Base-by-base conservation (phyloP, 768 basidiomycete species). In the Phlegmacium glaucopus region DNA sequence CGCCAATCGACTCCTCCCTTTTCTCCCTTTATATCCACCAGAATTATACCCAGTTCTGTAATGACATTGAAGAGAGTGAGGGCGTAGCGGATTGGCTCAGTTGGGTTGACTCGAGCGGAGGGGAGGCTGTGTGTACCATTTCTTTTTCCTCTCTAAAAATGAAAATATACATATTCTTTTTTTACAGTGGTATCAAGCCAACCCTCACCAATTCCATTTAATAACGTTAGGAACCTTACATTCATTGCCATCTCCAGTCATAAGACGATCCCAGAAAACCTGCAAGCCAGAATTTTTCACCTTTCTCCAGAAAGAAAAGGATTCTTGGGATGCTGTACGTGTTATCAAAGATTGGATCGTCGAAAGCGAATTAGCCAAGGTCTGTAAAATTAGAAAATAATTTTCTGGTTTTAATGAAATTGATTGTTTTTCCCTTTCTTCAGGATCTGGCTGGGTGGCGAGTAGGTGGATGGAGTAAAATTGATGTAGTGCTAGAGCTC, bases 1-100 rank as follows among this genome's bases (percentile, higher is more conserved):
- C 88, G 0, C 93, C 95, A 0, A 86, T 98, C 45, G 96, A 99
- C 65, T 83, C 91, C 1, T 90, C 90, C 1, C 71, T 97, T 1
- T 87, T 94, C 52, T 85, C 86, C 3, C 66, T 95, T 6, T 99
- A 97, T 61, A 74, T 94, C 8, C 96, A 99, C 55, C 94, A 98
- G 64, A 98, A 96, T 60, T 92, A 94, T 55, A 77, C 85, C 0
- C 84, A 86, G 47, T 98, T 90, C 59, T 94, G 90, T 59, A 70
- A 76, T 35, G 80, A 85, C 30, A 64, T 93, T 4, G 89, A 93
- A 6, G 76, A 97, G 43, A 84, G 82, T 54, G 78, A 77, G 4
- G 78, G 74, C 3, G 62, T 93, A 10, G 74, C 79, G 7, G 91
- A 92, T 38, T 83, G 80, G 69, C 64, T 94, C 49, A 93, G 90